Percentiles rank a stretch among this genome's conserved stretches.
phyloP scores from a whole-genome alignment of 2,329 filamentous ascomycete species.

The Ascochyta lentis region DNA sequence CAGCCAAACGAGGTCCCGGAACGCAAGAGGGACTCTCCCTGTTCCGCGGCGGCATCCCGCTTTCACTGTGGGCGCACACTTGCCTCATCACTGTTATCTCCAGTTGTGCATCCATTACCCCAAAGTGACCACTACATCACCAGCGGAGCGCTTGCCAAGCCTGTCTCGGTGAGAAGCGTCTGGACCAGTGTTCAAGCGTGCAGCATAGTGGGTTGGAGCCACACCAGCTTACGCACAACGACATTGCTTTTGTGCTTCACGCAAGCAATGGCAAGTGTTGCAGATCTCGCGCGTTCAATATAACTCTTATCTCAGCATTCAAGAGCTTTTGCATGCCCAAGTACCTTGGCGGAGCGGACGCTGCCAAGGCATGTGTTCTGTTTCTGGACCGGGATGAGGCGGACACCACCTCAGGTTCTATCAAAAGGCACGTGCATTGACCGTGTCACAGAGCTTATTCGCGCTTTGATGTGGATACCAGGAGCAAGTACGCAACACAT shows the following conservation, averaged over 20 bases:
- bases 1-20: slow-evolving; percentile 8
- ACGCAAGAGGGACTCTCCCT: slow-evolving; percentile 16
- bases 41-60: slow-evolving; percentile 17
- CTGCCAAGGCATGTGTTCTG: slow-evolving; percentile 26
- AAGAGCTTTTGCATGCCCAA: slow-evolving; percentile 22
- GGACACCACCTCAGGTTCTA: slow-evolving; percentile 28
- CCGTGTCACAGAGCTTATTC: slow-evolving; percentile 35
- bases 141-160: slow-evolving; percentile 11
- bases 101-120: slow-evolving; percentile 4
- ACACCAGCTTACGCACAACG: neutral
- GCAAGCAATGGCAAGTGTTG: slow-evolving; percentile 11
- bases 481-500: slow-evolving; percentile 41
- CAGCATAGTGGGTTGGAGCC: neutral
- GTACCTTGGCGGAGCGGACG: slow-evolving; percentile 37
- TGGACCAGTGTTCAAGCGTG: neutral
- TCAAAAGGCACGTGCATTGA: slow-evolving; percentile 30
- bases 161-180: slow-evolving; percentile 8
- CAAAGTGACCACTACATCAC: slow-evolving; percentile 4
- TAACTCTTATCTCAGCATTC: slow-evolving; percentile 10
- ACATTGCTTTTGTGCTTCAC: neutral
- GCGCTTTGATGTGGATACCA: slow-evolving; percentile 40
- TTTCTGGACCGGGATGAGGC: slow-evolving; percentile 26
- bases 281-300: slow-evolving; percentile 14
- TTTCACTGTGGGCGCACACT: neutral
- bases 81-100: neutral